Base-by-base conservation (phyloP, 2,329 filamentous ascomycete species). In the Exophiala sideris region DNA sequence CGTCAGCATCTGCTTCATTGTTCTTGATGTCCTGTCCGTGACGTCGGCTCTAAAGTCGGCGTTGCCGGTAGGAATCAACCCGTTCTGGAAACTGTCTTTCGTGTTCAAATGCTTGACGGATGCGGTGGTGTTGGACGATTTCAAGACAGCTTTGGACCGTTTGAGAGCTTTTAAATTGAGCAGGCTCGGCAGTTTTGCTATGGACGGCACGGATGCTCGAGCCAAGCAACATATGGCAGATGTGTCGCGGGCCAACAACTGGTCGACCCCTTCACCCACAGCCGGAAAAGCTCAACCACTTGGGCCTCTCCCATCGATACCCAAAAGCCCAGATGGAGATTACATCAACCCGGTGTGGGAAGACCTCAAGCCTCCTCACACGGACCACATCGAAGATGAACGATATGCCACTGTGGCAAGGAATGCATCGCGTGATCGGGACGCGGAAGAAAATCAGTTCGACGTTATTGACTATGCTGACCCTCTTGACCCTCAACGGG, bases 101-200 rank as follows among this genome's bases (percentile, higher is more conserved):
- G 76, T 82, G 18, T 82, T 82, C 72, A 83, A 83, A 64, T 83
- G 81, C 56, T 71, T 83, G 45, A 82, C 81, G 5, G 81, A 84
- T 60, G 79, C 76, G 0, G 78, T 84, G 38, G 73, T 84, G 32
- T 74, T 84, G 35, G 81, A 84, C 62, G 81, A 84, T 61, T 84
- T 84, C 74, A 83, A 83, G 60, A 81, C 79, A 2, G 70, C 71
- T 0, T 54, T 75, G 16, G 73, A 75, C 35, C 59, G 63, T 49
- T 45, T 65, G 21, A 48, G 62, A 32, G 63, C 62, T 8, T 64
- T 65, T 57, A 64, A 65, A 47, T 56, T 65, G 34, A 62, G 54
- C 48, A 50, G 63, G 32, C 48, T 65, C 7, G 62, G 62, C 29
- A 64, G 62, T 40, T 65, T 65, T 49, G 61, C 63, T 16, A 42